phyloP scores from a whole-genome alignment of 2,329 filamentous ascomycete genomes.

The Ophiocordyceps camponoti-leonardi region DNA sequence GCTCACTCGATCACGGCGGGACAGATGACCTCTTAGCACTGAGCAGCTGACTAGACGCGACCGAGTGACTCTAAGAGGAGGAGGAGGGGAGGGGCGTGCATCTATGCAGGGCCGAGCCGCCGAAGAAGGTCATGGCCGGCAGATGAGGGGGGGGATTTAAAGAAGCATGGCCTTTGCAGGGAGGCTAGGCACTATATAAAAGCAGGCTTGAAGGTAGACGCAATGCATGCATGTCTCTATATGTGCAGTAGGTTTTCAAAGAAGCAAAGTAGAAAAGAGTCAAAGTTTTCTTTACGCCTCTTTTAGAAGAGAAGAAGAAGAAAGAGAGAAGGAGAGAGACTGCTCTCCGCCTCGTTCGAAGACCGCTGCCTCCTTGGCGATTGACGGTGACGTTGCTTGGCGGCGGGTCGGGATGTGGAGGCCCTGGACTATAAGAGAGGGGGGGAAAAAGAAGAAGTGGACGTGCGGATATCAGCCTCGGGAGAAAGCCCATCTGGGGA shows the following conservation, averaged over 20 bases:
- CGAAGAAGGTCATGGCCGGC: neutral
- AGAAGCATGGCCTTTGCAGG: neutral
- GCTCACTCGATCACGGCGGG: too few relatives aligned
- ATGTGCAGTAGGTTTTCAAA: too few relatives aligned
- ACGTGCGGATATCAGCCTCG: neutral
- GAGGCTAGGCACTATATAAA: too few relatives aligned
- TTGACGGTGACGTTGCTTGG: neutral
- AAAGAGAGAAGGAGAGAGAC: neutral
- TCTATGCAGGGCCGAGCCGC: neutral
- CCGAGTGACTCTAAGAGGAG: too few relatives aligned
- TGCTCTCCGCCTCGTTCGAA: neutral
- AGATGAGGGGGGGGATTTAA: neutral
- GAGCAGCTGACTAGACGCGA: neutral
- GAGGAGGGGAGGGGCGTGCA: neutral
- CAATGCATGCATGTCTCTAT: neutral
- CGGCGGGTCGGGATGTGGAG: neutral
- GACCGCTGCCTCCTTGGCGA: neutral
- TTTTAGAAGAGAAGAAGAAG: too few relatives aligned
- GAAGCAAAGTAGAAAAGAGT: too few relatives aligned
- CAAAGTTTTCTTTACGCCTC: too few relatives aligned
- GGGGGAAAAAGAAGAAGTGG: neutral
- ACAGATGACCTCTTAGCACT: too few relatives aligned
- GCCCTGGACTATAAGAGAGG: too few relatives aligned
- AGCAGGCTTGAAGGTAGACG: too few relatives aligned
- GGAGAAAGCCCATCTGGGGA: too few relatives aligned